phyloP scores from a whole-genome alignment of 176 grass and related monocot species.

The Cocos nucifera region DNA sequence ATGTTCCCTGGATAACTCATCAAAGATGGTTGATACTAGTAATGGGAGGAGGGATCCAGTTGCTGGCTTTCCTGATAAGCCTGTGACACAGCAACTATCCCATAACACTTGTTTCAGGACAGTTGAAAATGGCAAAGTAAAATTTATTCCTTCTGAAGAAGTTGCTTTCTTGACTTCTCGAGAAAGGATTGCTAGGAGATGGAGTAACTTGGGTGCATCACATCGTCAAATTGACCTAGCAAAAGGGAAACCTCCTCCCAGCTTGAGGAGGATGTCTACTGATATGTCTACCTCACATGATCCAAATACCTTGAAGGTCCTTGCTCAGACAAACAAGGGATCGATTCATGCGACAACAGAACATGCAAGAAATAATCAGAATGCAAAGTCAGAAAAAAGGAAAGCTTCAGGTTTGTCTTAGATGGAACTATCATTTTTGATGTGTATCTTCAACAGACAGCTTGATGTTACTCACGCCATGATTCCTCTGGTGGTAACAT shows the following conservation, averaged over 20 bases:
- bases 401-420: constrained; percentile 25
- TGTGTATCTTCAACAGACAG: too few relatives aligned
- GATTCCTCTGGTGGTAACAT: too few relatives aligned
- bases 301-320: constrained; percentile 5
- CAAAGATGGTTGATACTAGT: too few relatives aligned
- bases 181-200: constrained; percentile 25
- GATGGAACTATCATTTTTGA: too few relatives aligned
- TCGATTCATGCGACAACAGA: constrained; percentile 6
- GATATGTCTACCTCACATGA: not conserved
- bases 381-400: constrained; percentile 11
- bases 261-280: constrained; percentile 20
- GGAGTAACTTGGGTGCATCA: constrained; percentile 9
- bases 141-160: constrained; percentile 47
- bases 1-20: too few relatives aligned
- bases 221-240: constrained; percentile 11
- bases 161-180: constrained; percentile 23
- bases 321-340: not conserved
- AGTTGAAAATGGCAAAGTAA: constrained; percentile 35
- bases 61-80: not conserved
- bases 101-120: constrained; percentile 22
- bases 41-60: too few relatives aligned
- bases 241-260: constrained; percentile 29
- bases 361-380: constrained; percentile 6
- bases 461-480: too few relatives aligned
- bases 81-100: not conserved